Evolutionary conservation across 1,139 yeast species (phyloP).

Genomic region (Taphrina flavorubra): DNA sequence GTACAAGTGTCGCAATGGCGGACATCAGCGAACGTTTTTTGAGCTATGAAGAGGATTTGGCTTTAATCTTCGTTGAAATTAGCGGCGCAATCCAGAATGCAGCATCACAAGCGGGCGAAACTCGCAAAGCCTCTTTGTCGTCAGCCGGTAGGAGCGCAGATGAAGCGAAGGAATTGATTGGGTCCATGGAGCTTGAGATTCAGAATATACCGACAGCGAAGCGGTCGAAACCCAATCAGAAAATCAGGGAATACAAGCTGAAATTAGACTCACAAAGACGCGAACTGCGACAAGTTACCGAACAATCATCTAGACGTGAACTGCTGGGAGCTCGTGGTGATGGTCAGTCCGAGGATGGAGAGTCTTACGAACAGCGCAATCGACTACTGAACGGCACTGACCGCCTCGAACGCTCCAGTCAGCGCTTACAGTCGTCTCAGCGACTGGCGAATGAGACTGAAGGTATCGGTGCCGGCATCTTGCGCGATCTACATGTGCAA

Average conservation of each 20-base stretch:
- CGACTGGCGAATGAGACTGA: slow-evolving; percentile 93
- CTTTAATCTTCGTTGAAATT: slow-evolving; percentile 29
- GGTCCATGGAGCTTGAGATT: slow-evolving; percentile 76
- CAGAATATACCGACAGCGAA: slow-evolving; percentile 76
- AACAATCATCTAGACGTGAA: slow-evolving; percentile 51
- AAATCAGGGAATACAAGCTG: slow-evolving; percentile 68
- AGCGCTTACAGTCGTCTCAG: slow-evolving; percentile 83
- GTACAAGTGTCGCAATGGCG: not conserved
- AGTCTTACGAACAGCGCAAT: slow-evolving; percentile 72
- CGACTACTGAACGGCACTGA: slow-evolving; percentile 79
- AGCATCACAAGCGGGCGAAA: slow-evolving; percentile 49
- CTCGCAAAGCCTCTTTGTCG: slow-evolving; percentile 60
- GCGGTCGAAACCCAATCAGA: slow-evolving; percentile 71
- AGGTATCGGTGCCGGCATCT: slow-evolving; percentile 84
- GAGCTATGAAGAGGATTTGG: slow-evolving; percentile 36
- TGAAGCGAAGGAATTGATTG: slow-evolving; percentile 70
- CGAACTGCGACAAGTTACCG: slow-evolving; percentile 39
- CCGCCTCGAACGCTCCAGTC: slow-evolving; percentile 79
- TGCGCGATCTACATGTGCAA: slow-evolving; percentile 88
- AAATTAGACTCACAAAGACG: slow-evolving; percentile 45
- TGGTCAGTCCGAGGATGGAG: slow-evolving; percentile 54
- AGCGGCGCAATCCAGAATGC: slow-evolving; percentile 21
- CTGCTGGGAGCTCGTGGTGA: slow-evolving; percentile 62
- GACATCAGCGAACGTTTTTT: slow-evolving; percentile 29
- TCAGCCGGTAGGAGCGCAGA: slow-evolving; percentile 73